Conservation (phyloP, 2,329 filamentous ascomycete species). For the Fusarium xyrophilum region DNA sequence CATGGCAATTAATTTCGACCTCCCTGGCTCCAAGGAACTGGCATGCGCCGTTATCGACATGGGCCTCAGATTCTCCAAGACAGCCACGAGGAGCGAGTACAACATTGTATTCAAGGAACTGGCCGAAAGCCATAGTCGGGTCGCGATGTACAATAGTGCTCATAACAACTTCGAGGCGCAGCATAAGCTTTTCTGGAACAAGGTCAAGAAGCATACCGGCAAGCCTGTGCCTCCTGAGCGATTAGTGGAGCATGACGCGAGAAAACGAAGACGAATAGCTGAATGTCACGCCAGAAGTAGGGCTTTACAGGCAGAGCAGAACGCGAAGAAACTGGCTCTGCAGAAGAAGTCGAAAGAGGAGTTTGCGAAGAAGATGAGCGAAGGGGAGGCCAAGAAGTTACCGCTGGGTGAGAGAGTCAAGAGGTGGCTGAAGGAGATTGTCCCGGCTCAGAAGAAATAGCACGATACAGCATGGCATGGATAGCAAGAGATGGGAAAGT, state of each 20-base stretch:
- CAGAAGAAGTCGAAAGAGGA: constrained; percentile 27
- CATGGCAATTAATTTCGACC: constrained; percentile 8
- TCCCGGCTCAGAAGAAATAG: constrained; percentile 6
- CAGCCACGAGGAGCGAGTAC: constrained; percentile 25
- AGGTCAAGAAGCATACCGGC: constrained; percentile 12
- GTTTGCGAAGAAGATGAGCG: constrained; percentile 32
- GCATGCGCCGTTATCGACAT: constrained; percentile 30
- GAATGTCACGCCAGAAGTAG: constrained; percentile 2
- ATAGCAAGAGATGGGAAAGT: constrained; percentile 9
- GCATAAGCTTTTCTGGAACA: constrained; percentile 28
- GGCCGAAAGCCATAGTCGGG: neutral
- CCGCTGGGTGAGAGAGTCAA: constrained; percentile 34
- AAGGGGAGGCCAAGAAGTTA: constrained; percentile 31
- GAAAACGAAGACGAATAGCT: neutral
- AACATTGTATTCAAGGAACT: constrained; percentile 27
- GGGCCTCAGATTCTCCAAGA: constrained; percentile 21
- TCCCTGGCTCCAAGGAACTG: constrained; percentile 2
- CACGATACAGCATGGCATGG: neutral
- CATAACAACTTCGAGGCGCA: constrained; percentile 2
- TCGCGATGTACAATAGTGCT: constrained; percentile 11
- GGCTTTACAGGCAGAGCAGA: constrained; percentile 1
- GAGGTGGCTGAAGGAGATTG: constrained; percentile 35
- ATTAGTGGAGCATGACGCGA: neutral
- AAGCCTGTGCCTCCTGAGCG: constrained; percentile 21
- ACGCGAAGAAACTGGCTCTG: neutral